Evolutionary conservation across 1,284 basidiomycete genomes (phyloP).

Genomic region (Tausonia pullulans): DNA sequence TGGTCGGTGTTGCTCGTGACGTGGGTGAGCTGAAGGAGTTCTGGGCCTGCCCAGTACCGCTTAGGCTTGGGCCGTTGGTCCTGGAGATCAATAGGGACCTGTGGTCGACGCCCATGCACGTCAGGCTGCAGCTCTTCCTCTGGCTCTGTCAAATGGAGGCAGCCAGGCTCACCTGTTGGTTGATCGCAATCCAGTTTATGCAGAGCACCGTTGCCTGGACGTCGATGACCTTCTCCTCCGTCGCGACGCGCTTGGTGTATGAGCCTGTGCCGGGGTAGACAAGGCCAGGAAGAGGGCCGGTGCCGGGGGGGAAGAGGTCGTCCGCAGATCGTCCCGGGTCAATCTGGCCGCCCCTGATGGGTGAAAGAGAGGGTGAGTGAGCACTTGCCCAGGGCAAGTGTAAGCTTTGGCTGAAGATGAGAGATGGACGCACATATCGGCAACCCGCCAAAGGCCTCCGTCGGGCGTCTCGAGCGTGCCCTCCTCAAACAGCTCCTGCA

Average conservation of each 20-base stretch:
- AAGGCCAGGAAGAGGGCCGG: not conserved
- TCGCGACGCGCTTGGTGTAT: conserved; percentile 28
- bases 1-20: conserved; percentile 37
- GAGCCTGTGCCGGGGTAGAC: not conserved
- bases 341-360: conserved; percentile 22
- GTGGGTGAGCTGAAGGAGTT: conserved; percentile 55
- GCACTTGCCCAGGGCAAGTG: not conserved
- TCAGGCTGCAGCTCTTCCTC: not conserved
- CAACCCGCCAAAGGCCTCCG: conserved; percentile 52
- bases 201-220: conserved; percentile 51
- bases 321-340: conserved; percentile 24
- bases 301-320: conserved; percentile 12
- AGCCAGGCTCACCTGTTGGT: conserved; percentile 53
- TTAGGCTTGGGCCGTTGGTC: conserved; percentile 47
- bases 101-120: not conserved
- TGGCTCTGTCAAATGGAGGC: not conserved
- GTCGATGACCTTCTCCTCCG: conserved; percentile 22
- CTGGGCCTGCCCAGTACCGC: conserved; percentile 59
- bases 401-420: conserved; percentile 6
- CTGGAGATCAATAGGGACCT: conserved; percentile 12
- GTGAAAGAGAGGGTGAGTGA: not conserved
- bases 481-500: conserved; percentile 61
- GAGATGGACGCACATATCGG: conserved; percentile 48
- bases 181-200: conserved; percentile 78
- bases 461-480: conserved; percentile 49